Percentiles rank a stretch among this genome's conserved stretches.
Evolutionary conservation across 768 basidiomycete genomes (phyloP).

Genomic region (Lactifluus subvellereus): DNA sequence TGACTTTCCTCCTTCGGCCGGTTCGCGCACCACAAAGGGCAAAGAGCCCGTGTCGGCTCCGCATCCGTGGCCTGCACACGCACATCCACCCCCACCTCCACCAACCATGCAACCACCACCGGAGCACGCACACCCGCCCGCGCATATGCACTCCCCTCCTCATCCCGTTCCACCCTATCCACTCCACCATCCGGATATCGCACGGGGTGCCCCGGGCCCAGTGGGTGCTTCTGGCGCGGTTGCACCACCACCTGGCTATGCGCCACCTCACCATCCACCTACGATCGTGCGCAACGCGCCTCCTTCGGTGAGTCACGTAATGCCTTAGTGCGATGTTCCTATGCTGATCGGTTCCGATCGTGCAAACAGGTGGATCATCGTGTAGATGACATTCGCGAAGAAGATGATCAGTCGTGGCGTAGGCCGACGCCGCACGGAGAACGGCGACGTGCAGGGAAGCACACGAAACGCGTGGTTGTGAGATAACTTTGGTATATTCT

Average conservation of each 20-base stretch:
- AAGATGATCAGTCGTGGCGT: constrained; percentile 64
- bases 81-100: constrained; percentile 29
- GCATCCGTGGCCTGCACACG: constrained; percentile 13
- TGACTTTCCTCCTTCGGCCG: constrained; percentile 37
- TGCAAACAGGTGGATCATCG: constrained; percentile 21
- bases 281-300: constrained; percentile 18
- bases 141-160: constrained; percentile 23
- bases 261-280: constrained; percentile 16
- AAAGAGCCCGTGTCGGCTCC: constrained; percentile 15
- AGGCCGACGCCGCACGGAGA: constrained; percentile 69
- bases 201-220: constrained; percentile 27
- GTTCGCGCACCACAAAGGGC: constrained; percentile 21
- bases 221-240: constrained; percentile 23
- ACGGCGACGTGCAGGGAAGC: constrained; percentile 73
- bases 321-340: constrained; percentile 13
- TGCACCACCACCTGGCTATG: constrained; percentile 30
- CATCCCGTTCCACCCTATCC: constrained; percentile 31
- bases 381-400: constrained; percentile 47
- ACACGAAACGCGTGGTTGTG: constrained; percentile 63
- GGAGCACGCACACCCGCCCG: constrained; percentile 16
- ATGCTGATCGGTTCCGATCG: constrained; percentile 18
- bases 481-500: constrained; percentile 17
- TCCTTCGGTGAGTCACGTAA: constrained; percentile 20
- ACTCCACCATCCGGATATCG: constrained; percentile 32
- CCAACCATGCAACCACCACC: constrained; percentile 19